Percentiles rank a stretch among this genome's conserved stretches.
Conservation (phyloP, 306 rosid species). For the Trifolium subterraneum region DNA sequence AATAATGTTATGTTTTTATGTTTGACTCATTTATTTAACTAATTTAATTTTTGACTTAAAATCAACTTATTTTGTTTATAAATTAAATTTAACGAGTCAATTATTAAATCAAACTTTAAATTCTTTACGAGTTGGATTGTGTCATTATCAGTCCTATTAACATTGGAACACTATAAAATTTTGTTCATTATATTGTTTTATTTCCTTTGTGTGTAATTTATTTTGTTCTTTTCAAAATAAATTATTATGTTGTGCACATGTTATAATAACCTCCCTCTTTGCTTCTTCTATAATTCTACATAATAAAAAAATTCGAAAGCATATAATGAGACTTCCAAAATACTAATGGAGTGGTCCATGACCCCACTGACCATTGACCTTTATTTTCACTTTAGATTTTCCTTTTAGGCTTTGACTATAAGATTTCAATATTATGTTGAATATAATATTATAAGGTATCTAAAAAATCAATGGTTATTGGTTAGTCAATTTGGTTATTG, state of each 20-base stretch:
- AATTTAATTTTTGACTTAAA: too few relatives aligned
- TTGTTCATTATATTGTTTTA: slow-evolving; percentile 16
- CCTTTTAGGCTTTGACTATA: slow-evolving; percentile 36
- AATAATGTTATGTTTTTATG: too few relatives aligned
- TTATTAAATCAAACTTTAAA: too few relatives aligned
- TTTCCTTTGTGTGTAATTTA: not conserved
- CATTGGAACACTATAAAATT: slow-evolving; percentile 11
- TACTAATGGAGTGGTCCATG: slow-evolving; percentile 30
- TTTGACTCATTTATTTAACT: too few relatives aligned
- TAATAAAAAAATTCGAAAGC: slow-evolving; percentile 33
- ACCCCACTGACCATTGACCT: slow-evolving; percentile 44
- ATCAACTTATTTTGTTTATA: too few relatives aligned
- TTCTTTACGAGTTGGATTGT: too few relatives aligned
- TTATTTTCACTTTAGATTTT: slow-evolving; percentile 20
- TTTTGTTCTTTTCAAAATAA: not conserved
- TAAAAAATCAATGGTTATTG: too few relatives aligned
- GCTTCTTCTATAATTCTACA: slow-evolving; percentile 11
- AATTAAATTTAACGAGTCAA: too few relatives aligned
- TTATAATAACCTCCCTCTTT: slow-evolving; percentile 3
- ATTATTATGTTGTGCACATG: slow-evolving; percentile 16
- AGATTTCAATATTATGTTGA: too few relatives aligned
- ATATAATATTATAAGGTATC: too few relatives aligned
- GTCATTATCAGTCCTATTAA: too few relatives aligned
- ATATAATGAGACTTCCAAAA: slow-evolving; percentile 34
- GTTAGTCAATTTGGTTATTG: not conserved